Base-by-base conservation (phyloP, 148 eudicot genomes). In the Chenopodium suecicum region DNA sequence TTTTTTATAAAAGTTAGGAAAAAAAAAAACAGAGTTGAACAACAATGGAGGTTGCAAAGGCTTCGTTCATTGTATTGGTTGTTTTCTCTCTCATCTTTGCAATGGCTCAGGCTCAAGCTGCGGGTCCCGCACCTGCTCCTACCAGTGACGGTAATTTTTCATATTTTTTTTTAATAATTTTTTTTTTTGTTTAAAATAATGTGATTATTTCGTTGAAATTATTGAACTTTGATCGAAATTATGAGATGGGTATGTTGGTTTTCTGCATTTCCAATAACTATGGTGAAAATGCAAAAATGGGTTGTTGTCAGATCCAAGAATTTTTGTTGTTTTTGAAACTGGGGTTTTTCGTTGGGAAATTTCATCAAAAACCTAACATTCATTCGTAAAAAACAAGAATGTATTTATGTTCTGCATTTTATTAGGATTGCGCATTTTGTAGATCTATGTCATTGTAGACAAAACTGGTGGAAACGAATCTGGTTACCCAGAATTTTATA, bases 41-140 rank as follows among this genome's bases (percentile, higher is more conserved):
- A 34, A 79, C 56, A 81, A 90, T 90, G 90, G 89, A 88, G 86
- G 78, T 75, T 10, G 44, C n/a, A 9, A 88, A 70, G 79, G 88
- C 82, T 83, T 85, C 90, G 14, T 73, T 85, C 66, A 12, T 90
- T 3, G 58, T 85, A 64, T 87, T 86, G 20, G 89, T 85, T 47
- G 83, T 89, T 75, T 72, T 86, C 66, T 83, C 85, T 58, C 86
- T 89, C 71, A 82, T 88, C 34, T 74, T 89, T 70, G 83, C 88
- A 19, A 65, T 86, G 84, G 86, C 88, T 83, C 86, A 88, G 54
- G 89, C 88, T 52, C 86, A 80, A 63, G 70, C 84, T 34, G 64
- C 79, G 19, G 80, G 88, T 44, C 89, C 91, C 19, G 86, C 87
- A 44, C 93, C 90, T 74, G 83, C 90, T 54, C 89, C 92, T 10